Base-by-base conservation (phyloP, 108 stramenopile genomes). In the Stephanodiscus minutulus region DNA sequence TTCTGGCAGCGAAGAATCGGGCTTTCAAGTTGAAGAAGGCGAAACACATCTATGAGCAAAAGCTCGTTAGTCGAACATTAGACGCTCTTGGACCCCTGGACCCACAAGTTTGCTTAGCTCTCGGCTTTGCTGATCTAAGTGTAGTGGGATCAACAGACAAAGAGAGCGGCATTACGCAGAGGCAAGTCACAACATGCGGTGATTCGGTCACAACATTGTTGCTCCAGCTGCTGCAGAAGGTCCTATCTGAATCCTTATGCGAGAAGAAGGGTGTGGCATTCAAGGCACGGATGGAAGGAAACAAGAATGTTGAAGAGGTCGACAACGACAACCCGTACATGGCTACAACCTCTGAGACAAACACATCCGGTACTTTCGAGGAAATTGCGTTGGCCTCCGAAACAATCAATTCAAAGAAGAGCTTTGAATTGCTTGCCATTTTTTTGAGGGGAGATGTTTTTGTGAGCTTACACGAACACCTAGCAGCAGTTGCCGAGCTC, bases 361-460 rank as follows among this genome's bases (percentile, higher is more conserved):
- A 20, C 13, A 12, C 17, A 15, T 11, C 75, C 29, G 65, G 18
- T n/a, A 50, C 43, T 10, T 33, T 27, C 25, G 41, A 37, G 28
- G 61, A 68, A 25, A 24, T 58, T 48, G 35, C 70, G 10, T 35
- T 82, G 15, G 56, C 69, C 1, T 41, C 55, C 21, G 71, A 71
- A 21, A 71, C 66, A 7, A 35, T 53, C 6, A 62, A 66, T 1
- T 61, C 57, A 13, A 76, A 31, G 47, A 64, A 76, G 15, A 49
- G 63, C 36, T 76, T 81, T 36, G 44, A 29, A 12, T 44, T 65
- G 56, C 64, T 82, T 12, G 64, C 67, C 24, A 22, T 35, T 4
- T 76, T 72, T 35, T 68, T 84, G 3, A 61, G 39, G 20, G 71
- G 77, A 11, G 49, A 59, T 27, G 81, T 82, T 41, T 84, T 84